These are phyloP conservation scores for Aspergillus sp. DNA, from an alignment of 2,329 filamentous ascomycete species.

Conservation along the genomic window DNA sequence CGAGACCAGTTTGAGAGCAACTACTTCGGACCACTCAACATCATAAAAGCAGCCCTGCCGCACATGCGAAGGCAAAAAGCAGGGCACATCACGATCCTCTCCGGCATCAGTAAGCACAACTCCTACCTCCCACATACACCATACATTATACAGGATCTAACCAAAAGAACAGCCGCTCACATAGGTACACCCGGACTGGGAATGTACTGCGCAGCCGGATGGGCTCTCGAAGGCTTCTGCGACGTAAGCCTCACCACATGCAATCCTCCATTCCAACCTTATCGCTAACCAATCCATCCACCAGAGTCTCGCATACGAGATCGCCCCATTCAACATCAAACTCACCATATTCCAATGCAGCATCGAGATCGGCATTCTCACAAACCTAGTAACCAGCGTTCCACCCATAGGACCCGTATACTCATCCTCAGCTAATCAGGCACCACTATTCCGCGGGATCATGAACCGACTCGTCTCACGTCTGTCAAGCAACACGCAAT, in stretches of 20 bases:
- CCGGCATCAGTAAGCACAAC: slow-evolving; percentile 66
- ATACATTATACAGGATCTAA: slow-evolving; percentile 20
- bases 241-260: slow-evolving; percentile 58
- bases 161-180: slow-evolving; percentile 63
- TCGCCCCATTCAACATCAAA: slow-evolving; percentile 95
- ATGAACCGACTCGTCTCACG: slow-evolving; percentile 76
- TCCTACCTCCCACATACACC: no score
- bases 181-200: slow-evolving; percentile 89
- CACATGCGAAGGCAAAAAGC: slow-evolving; percentile 76
- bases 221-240: slow-evolving; percentile 94
- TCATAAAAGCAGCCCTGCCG: slow-evolving; percentile 85
- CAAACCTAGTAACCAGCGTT: slow-evolving; percentile 81
- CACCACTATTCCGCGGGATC: slow-evolving; percentile 81
- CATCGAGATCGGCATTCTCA: slow-evolving; percentile 85
- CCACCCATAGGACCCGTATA: slow-evolving; percentile 72
- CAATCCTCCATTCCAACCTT: background rate
- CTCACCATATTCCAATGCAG: slow-evolving; percentile 94
- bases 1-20: slow-evolving; percentile 91
- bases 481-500: slow-evolving; percentile 57
- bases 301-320: slow-evolving; percentile 83
- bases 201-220: slow-evolving; percentile 88
- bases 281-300: slow-evolving; percentile 14
- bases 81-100: slow-evolving; percentile 87
- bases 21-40: slow-evolving; percentile 94
- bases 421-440: slow-evolving; percentile 68